Conservation (phyloP, 139 green algal genomes). For the Chara braunii region DNA sequence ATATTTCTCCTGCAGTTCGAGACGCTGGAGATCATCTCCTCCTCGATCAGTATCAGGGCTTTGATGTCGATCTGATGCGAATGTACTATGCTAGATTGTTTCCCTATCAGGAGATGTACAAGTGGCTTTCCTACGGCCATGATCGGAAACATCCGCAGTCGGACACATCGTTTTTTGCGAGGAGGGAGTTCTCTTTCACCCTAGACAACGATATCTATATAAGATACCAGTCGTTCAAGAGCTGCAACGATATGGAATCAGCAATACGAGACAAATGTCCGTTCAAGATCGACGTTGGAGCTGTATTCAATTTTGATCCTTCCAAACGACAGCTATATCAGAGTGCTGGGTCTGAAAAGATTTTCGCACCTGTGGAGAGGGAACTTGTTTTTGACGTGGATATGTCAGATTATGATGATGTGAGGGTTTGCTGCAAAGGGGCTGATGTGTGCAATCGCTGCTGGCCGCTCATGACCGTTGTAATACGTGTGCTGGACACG, state of each 20-base stretch:
- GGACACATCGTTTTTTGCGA: conserved; percentile 14
- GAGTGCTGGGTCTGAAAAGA: conserved; percentile 29
- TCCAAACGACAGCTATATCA: conserved; percentile 25
- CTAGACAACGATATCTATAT: conserved; percentile 94
- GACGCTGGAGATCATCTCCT: too few species aligned
- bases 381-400: conserved; percentile 97
- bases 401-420: conserved; percentile 96
- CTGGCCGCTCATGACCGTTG: conserved; percentile 92
- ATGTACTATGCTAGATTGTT: conserved; percentile 15
- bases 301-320: conserved; percentile 85
- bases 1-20: too few species aligned
- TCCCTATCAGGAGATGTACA: conserved; percentile 24
- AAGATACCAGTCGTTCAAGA: conserved; percentile 94
- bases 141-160: conserved; percentile 25
- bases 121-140: conserved; percentile 36
- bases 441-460: conserved; percentile 75
- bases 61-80: background rate
- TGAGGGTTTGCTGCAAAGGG: conserved; percentile 59
- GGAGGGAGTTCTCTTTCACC: conserved; percentile 96
- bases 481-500: conserved; percentile 66
- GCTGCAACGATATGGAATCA: conserved; percentile 58
- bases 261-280: conserved; percentile 67
- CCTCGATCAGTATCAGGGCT: too few species aligned
- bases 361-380: conserved; percentile 74
- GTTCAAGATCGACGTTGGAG: conserved; percentile 95